A percentile compares a stretch with the other conserved stretches of the same genome.
Conservation (phyloP, 2,329 filamentous ascomycete species). For the Penicillium nordicum region DNA sequence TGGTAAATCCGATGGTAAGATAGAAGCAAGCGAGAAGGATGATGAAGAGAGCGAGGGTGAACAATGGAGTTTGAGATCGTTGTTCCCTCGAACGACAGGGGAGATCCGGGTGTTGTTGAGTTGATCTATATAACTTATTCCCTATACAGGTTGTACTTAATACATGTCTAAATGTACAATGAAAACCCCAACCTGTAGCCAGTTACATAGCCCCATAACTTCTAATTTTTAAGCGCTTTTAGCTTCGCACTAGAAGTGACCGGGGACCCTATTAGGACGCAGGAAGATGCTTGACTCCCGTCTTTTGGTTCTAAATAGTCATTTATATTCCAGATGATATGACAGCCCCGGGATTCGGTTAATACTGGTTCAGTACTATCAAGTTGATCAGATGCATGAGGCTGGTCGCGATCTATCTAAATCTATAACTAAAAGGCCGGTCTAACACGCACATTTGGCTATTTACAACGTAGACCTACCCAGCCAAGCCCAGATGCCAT, state of each 20-base stretch:
- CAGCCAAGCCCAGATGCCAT: too few species aligned
- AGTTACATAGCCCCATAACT: too few species aligned
- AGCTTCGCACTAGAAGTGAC: not conserved
- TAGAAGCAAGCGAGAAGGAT: slow-evolving; percentile 29
- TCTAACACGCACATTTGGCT: too few species aligned
- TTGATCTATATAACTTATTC: slow-evolving; percentile 28
- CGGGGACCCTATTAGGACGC: not conserved
- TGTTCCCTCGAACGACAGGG: slow-evolving; percentile 62
- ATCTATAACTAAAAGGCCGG: too few species aligned
- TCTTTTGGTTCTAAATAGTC: too few species aligned
- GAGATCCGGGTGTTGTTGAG: slow-evolving; percentile 63
- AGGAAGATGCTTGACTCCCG: not conserved
- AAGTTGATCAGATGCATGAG: too few species aligned
- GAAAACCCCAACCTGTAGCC: not conserved
- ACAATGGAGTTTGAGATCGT: slow-evolving; percentile 47
- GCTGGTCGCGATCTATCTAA: too few species aligned
- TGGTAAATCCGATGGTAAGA: slow-evolving; percentile 17
- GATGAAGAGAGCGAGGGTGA: slow-evolving; percentile 34
- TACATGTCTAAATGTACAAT: not conserved
- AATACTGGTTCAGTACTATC: too few species aligned
- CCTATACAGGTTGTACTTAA: not conserved
- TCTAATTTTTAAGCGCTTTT: not conserved
- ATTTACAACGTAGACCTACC: too few species aligned
- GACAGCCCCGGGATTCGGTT: too few species aligned
- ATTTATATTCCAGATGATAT: too few species aligned